Percentiles rank a stretch among this genome's conserved stretches.
phyloP scores from a whole-genome alignment of 2,329 filamentous ascomycete species.

The Penicillium nordicum region DNA sequence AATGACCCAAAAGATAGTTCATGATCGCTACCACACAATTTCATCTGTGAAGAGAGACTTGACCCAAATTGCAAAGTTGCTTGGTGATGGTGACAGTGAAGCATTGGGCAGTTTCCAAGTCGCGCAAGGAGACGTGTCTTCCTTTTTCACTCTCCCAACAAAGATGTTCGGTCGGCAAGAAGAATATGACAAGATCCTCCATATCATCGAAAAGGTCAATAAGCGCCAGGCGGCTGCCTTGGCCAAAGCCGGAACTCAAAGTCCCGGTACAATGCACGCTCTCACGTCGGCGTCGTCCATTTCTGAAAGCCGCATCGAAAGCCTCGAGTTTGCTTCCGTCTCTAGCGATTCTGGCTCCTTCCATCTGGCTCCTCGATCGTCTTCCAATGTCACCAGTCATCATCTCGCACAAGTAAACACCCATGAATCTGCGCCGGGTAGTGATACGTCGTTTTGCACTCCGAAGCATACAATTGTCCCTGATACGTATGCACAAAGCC shows the following conservation, averaged over 20 bases:
- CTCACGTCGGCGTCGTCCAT: slow-evolving; percentile 54
- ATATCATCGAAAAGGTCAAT: slow-evolving; percentile 72
- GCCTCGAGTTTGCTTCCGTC: slow-evolving; percentile 49
- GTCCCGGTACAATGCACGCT: slow-evolving; percentile 44
- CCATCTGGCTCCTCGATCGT: slow-evolving; percentile 37
- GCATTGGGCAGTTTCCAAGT: slow-evolving; percentile 72
- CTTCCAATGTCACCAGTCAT: slow-evolving; percentile 34
- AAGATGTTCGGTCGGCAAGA: slow-evolving; percentile 74
- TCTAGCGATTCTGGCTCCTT: slow-evolving; percentile 55
- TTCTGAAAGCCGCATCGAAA: slow-evolving; percentile 50
- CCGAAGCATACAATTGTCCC: slow-evolving; percentile 24
- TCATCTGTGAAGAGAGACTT: slow-evolving; percentile 83
- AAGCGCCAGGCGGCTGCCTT: slow-evolving; percentile 54
- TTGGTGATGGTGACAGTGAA: slow-evolving; percentile 70
- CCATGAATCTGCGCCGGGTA: slow-evolving; percentile 36
- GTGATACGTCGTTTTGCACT: slow-evolving; percentile 34
- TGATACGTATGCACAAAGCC: slow-evolving; percentile 10
- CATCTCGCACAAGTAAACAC: slow-evolving; percentile 30
- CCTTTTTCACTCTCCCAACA: slow-evolving; percentile 82
- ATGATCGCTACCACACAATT: slow-evolving; percentile 84
- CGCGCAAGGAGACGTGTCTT: slow-evolving; percentile 81
- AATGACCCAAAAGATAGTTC: slow-evolving; percentile 84
- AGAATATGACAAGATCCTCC: slow-evolving; percentile 67
- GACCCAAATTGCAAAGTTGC: slow-evolving; percentile 66
- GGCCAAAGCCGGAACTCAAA: slow-evolving; percentile 32